Conservation (phyloP, 1,284 basidiomycete genomes). For the Leccinum angustisporum region DNA sequence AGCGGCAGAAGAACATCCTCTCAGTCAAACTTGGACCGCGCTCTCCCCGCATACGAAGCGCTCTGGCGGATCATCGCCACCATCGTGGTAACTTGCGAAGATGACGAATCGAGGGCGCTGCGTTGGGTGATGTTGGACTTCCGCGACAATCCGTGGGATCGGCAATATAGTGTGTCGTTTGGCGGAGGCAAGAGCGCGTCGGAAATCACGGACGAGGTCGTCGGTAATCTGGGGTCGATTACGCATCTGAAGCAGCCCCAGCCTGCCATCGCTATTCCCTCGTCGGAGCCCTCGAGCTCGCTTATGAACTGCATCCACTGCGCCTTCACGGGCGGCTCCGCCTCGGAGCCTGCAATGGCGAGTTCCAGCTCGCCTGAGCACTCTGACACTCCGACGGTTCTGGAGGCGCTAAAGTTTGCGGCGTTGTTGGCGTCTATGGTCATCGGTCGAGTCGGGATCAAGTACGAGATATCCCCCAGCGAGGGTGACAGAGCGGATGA, state of each 20-base stretch:
- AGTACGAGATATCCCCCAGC: slow-evolving; percentile 30
- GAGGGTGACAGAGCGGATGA: background rate
- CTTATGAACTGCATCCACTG: slow-evolving; percentile 16
- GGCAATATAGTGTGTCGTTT: slow-evolving; percentile 33
- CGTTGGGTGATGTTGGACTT: slow-evolving; percentile 39
- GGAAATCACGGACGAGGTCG: slow-evolving; percentile 42
- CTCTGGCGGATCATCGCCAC: slow-evolving; percentile 60
- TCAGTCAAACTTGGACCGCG: slow-evolving; percentile 45
- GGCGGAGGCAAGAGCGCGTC: slow-evolving; percentile 36
- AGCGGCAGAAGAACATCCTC: background rate
- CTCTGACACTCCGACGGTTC: slow-evolving; percentile 37
- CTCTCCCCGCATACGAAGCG: slow-evolving; percentile 60
- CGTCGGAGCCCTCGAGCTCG: slow-evolving; percentile 8
- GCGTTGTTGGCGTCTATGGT: slow-evolving; percentile 45
- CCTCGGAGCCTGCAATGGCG: background rate
- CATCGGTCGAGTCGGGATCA: slow-evolving; percentile 35
- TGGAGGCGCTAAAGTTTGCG: slow-evolving; percentile 49
- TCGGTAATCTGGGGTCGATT: slow-evolving; percentile 49
- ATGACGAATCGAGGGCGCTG: slow-evolving; percentile 24
- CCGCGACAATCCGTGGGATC: slow-evolving; percentile 36
- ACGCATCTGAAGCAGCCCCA: slow-evolving; percentile 39
- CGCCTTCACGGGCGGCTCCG: slow-evolving; percentile 1
- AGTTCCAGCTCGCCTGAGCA: slow-evolving; percentile 24
- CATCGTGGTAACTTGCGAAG: slow-evolving; percentile 33
- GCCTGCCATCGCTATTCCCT: background rate